Evolutionary conservation across 2,329 filamentous ascomycete genomes (phyloP).

Genomic region (Neofusicoccum sp.): DNA sequence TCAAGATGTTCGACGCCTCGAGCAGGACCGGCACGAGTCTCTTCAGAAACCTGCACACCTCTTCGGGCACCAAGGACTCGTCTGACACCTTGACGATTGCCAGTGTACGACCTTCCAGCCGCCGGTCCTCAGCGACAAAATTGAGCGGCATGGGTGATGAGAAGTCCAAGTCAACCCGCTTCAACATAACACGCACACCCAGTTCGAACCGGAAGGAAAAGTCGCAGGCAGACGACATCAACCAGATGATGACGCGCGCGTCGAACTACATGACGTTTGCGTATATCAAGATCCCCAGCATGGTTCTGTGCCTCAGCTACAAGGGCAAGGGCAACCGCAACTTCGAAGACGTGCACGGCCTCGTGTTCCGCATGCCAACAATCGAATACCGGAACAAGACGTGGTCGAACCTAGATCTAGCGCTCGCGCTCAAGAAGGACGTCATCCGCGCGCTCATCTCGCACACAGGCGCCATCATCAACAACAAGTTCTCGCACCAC

Average conservation of each 20-base stretch:
- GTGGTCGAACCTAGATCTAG: slow-evolving; percentile 96
- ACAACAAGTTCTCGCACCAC: slow-evolving; percentile 94
- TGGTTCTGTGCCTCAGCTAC: slow-evolving; percentile 93
- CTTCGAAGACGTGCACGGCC: slow-evolving; percentile 94
- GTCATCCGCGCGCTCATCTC: slow-evolving; percentile 92
- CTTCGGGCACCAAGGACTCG: slow-evolving; percentile 26
- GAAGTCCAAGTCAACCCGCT: slow-evolving; percentile 41
- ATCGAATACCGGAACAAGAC: slow-evolving; percentile 99
- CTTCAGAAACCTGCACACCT: slow-evolving; percentile 36
- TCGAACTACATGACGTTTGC: slow-evolving; percentile 98
- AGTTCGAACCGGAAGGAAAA: slow-evolving; percentile 49
- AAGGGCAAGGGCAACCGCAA: slow-evolving; percentile 96
- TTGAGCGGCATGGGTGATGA: slow-evolving; percentile 26
- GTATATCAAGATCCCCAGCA: slow-evolving; percentile 91
- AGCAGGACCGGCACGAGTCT: slow-evolving; percentile 34
- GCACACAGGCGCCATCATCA: slow-evolving; percentile 93
- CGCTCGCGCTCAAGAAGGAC: slow-evolving; percentile 89
- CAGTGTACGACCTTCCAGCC: slow-evolving; percentile 33
- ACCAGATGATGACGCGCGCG: slow-evolving; percentile 93
- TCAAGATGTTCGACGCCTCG: slow-evolving; percentile 35
- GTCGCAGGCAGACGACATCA: slow-evolving; percentile 80
- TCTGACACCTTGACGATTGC: slow-evolving; percentile 22
- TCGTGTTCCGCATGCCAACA: slow-evolving; percentile 92
- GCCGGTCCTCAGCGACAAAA: slow-evolving; percentile 33
- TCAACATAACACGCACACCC: slow-evolving; percentile 40